Conservation (phyloP, 2,329 filamentous ascomycete species). For the Akanthomyces muscarius region DNA sequence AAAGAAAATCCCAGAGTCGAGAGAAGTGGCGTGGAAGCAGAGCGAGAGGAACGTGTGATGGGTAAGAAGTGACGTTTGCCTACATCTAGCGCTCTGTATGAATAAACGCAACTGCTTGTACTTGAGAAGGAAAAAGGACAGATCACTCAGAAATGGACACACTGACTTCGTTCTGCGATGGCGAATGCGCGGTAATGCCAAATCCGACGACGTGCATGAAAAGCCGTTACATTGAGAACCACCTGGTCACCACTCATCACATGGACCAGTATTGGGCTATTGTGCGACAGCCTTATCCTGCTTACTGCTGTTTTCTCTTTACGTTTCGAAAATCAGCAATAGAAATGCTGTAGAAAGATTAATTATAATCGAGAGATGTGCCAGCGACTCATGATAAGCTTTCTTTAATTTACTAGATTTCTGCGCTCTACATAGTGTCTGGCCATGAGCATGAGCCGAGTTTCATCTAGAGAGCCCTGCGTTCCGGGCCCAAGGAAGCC, state of each 20-base stretch:
- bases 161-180: not conserved
- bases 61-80: not conserved
- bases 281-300: not conserved
- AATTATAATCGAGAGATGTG: not conserved
- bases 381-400: not conserved
- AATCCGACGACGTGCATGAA: constrained; percentile 2
- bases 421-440: too few relatives aligned
- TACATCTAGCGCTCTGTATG: not conserved
- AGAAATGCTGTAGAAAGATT: not conserved
- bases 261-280: not conserved
- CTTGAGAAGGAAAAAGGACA: not conserved
- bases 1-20: not conserved
- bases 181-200: constrained; percentile 8
- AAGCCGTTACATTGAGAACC: not conserved
- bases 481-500: not conserved
- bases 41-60: not conserved
- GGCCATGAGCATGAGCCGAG: not conserved
- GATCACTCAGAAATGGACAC: not conserved
- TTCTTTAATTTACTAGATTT: not conserved
- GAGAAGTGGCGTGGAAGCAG: not conserved
- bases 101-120: not conserved
- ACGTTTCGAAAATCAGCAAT: too few relatives aligned
- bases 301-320: not conserved
- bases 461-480: not conserved
- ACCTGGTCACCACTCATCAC: not conserved